Percentiles rank a stretch among this genome's conserved stretches.
phyloP scores from a whole-genome alignment of 768 basidiomycete species.

The Clathrus columnatus region DNA sequence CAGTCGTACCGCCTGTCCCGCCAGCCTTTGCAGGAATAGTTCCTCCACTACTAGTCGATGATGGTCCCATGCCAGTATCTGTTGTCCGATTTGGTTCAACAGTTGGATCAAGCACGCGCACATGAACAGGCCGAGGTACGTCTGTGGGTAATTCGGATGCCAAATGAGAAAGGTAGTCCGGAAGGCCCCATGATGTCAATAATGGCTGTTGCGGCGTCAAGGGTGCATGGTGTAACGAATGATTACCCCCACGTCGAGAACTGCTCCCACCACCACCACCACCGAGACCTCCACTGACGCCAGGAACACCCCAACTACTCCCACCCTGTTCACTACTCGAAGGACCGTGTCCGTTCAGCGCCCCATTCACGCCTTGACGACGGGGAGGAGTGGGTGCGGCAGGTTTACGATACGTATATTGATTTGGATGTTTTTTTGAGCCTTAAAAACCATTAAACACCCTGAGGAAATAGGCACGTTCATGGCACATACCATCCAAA shows the following conservation, averaged over 20 bases:
- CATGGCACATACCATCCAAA: background rate
- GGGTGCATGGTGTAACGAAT: slow-evolving; percentile 58
- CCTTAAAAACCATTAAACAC: background rate
- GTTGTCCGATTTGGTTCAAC: slow-evolving; percentile 23
- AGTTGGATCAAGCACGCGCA: slow-evolving; percentile 30
- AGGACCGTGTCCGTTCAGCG: slow-evolving; percentile 20
- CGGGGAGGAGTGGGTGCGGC: slow-evolving; percentile 20
- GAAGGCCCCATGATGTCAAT: slow-evolving; percentile 82
- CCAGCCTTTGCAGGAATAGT: background rate
- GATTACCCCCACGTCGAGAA: background rate
- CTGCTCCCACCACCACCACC: background rate
- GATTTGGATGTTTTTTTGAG: slow-evolving; percentile 34
- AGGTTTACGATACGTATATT: slow-evolving; percentile 35
- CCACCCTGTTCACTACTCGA: slow-evolving; percentile 30
- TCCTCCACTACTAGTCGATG: too few species aligned
- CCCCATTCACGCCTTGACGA: slow-evolving; percentile 19
- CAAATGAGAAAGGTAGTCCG: slow-evolving; percentile 87
- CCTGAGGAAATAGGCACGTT: background rate
- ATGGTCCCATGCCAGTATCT: slow-evolving; percentile 25
- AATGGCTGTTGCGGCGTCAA: slow-evolving; percentile 74
- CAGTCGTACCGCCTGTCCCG: background rate
- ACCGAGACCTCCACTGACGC: background rate
- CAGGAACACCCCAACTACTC: slow-evolving; percentile 39
- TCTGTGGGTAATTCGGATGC: slow-evolving; percentile 74
- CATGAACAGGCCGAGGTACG: slow-evolving; percentile 63